phyloP scores from a whole-genome alignment of 176 grass and related monocot species.

The Lolium rigidum region DNA sequence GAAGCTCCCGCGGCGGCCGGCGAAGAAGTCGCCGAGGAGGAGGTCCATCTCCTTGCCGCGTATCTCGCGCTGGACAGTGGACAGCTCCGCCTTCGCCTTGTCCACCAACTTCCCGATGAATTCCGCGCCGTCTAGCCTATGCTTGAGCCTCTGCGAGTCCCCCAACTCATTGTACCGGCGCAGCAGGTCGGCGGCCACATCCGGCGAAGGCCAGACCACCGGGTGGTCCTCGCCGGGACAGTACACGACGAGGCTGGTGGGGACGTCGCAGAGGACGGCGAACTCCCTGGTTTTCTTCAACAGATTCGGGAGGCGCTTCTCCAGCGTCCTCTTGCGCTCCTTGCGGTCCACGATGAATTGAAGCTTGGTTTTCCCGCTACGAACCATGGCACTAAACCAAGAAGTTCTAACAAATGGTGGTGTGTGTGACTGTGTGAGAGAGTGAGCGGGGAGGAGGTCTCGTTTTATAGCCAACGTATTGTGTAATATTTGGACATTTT shows the following conservation, averaged over 20 bases:
- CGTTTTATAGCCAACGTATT: background rate
- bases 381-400: background rate
- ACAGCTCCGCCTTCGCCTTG: background rate
- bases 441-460: background rate
- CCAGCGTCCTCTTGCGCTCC: background rate
- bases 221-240: background rate
- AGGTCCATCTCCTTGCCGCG: slow-evolving; percentile 20
- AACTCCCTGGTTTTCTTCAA: background rate
- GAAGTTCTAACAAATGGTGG: background rate
- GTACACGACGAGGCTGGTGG: slow-evolving; percentile 27
- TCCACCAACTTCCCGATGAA: background rate
- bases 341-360: background rate
- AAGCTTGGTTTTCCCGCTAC: background rate
- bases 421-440: background rate
- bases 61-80: background rate
- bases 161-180: background rate
- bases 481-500: background rate
- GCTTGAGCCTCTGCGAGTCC: background rate
- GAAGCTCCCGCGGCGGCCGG: background rate
- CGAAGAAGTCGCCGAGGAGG: slow-evolving; percentile 24
- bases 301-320: background rate
- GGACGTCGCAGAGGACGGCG: slow-evolving; percentile 20
- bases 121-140: slow-evolving; percentile 33
- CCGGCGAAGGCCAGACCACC: slow-evolving; percentile 2
- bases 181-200: background rate